A percentile compares a stretch with the other conserved stretches of the same genome.
These are phyloP conservation scores for Aspergillus flavus DNA, from an alignment of 2,329 filamentous ascomycete genomes.

Conservation along the genomic window DNA sequence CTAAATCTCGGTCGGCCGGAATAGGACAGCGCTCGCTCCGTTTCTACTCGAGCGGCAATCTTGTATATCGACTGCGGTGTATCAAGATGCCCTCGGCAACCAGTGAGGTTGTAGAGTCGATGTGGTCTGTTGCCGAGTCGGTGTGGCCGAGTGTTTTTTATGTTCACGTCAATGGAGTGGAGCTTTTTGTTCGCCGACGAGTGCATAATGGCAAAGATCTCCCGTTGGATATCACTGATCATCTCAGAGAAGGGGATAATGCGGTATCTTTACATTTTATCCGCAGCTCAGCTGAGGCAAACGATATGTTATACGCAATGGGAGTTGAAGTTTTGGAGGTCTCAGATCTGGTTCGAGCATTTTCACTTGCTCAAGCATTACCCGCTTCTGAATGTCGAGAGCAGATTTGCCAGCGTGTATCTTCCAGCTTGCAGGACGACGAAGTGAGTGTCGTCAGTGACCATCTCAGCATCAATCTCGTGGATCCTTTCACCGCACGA, in stretches of 20 bases:
- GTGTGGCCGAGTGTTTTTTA: slow-evolving; percentile 73
- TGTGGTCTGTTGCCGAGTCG: slow-evolving; percentile 67
- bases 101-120: slow-evolving; percentile 43
- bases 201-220: slow-evolving; percentile 74
- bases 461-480: slow-evolving; percentile 63
- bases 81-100: slow-evolving; percentile 47
- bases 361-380: slow-evolving; percentile 43
- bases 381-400: slow-evolving; percentile 54
- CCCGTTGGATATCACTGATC: slow-evolving; percentile 70
- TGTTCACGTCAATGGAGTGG: slow-evolving; percentile 65
- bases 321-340: slow-evolving; percentile 72
- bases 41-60: slow-evolving; percentile 53
- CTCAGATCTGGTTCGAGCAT: slow-evolving; percentile 44
- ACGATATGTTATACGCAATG: slow-evolving; percentile 55
- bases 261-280: slow-evolving; percentile 57
- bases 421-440: slow-evolving; percentile 52
- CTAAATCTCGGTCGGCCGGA: slow-evolving; percentile 16
- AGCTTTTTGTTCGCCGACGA: slow-evolving; percentile 65
- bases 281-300: slow-evolving; percentile 39
- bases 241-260: slow-evolving; percentile 64
- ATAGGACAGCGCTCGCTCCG: slow-evolving; percentile 31
- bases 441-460: slow-evolving; percentile 63
- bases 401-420: slow-evolving; percentile 58
- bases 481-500: slow-evolving; percentile 66
- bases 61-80: slow-evolving; percentile 71